phyloP scores from a whole-genome alignment of 1,284 basidiomycete genomes.

The Fomitopsis palustris region DNA sequence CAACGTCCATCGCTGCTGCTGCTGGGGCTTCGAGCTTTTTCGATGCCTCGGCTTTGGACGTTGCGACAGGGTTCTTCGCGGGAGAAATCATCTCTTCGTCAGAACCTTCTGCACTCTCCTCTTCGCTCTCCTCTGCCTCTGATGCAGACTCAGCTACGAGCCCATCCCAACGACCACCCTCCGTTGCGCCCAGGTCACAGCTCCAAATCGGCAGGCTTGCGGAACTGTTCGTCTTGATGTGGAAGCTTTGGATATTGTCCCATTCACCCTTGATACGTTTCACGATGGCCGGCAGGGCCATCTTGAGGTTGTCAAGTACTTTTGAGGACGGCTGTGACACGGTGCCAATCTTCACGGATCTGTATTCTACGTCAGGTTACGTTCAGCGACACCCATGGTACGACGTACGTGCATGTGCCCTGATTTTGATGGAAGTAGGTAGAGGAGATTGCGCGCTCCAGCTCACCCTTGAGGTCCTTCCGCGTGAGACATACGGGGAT shows the following conservation, averaged over 20 bases:
- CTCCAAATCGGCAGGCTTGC: slow-evolving; percentile 91
- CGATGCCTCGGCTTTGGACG: neutral
- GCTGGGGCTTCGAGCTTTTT: slow-evolving; percentile 15
- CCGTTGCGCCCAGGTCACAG: slow-evolving; percentile 60
- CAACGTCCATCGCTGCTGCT: slow-evolving; percentile 9
- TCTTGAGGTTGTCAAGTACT: slow-evolving; percentile 76
- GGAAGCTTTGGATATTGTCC: slow-evolving; percentile 88
- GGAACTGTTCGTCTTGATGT: slow-evolving; percentile 89
- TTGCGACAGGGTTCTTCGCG: slow-evolving; percentile 11
- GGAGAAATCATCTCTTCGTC: slow-evolving; percentile 20
- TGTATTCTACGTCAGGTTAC: slow-evolving; percentile 29
- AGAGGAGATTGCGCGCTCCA: slow-evolving; percentile 87
- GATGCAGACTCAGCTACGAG: slow-evolving; percentile 32
- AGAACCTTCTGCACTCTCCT: slow-evolving; percentile 26
- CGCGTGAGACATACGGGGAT: slow-evolving; percentile 86
- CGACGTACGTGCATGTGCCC: slow-evolving; percentile 84
- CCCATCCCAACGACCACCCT: slow-evolving; percentile 63
- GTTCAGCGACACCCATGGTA: neutral
- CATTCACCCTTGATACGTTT: slow-evolving; percentile 76
- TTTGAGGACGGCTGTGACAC: slow-evolving; percentile 73
- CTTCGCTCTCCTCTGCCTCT: slow-evolving; percentile 23
- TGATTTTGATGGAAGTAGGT: slow-evolving; percentile 93
- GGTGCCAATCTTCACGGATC: slow-evolving; percentile 83
- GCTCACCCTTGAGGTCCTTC: slow-evolving; percentile 86
- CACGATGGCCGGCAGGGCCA: slow-evolving; percentile 78